Evolutionary conservation across 2,329 filamentous ascomycete genomes (phyloP).

Genomic region (Dactylellina cionopaga): DNA sequence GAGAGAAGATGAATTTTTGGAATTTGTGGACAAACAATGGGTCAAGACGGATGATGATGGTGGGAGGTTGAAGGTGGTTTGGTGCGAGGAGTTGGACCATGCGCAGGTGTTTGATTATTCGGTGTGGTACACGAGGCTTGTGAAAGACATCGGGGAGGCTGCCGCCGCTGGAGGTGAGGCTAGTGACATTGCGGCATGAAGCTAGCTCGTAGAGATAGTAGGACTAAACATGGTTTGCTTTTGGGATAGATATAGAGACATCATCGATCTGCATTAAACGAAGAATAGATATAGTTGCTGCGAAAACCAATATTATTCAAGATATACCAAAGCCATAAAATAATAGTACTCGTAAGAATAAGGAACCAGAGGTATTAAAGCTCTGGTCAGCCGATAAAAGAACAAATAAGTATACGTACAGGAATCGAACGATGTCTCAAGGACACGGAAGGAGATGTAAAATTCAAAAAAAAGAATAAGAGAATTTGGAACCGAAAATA

Average conservation of each 20-base stretch:
- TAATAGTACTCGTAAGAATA: neutral
- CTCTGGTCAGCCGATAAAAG: neutral
- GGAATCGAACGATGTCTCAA: constrained; percentile 30
- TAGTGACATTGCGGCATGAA: neutral
- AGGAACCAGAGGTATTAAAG: neutral
- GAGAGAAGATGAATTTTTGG: constrained; percentile 56
- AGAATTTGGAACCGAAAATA: constrained; percentile 27
- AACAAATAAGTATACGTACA: constrained; percentile 42
- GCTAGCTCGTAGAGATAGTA: neutral
- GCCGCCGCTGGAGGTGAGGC: neutral
- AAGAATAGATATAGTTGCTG: too few relatives aligned
- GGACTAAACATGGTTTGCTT: neutral
- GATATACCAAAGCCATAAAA: too few relatives aligned
- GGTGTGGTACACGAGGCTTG: constrained; percentile 45
- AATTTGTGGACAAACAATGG: constrained; percentile 48
- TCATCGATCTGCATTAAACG: neutral
- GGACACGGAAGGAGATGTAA: constrained; percentile 6
- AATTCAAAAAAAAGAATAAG: constrained; percentile 9
- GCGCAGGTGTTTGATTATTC: constrained; percentile 66
- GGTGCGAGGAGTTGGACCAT: constrained; percentile 69
- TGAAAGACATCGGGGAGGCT: constrained; percentile 44
- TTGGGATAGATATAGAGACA: constrained; percentile 1
- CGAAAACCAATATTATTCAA: too few relatives aligned
- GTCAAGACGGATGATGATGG: constrained; percentile 58
- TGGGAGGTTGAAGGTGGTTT: constrained; percentile 65